Conservation (phyloP, 371 early-diverging fungal species). For the Mortierella sp. region DNA sequence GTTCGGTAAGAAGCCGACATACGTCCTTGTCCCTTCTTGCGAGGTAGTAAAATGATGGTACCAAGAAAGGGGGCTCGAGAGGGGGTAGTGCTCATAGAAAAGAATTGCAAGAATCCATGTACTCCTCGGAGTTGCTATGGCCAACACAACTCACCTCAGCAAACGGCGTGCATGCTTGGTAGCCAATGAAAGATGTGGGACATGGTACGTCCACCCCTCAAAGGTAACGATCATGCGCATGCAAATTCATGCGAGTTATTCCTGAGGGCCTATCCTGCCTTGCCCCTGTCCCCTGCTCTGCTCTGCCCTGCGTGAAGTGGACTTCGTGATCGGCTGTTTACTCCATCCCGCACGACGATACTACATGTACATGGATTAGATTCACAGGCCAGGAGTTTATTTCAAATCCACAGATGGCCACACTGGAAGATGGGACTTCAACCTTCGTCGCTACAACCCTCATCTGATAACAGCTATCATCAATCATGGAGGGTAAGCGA, state of each 20-base stretch:
- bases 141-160: no score
- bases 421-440: conserved; percentile 85
- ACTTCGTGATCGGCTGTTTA: background rate
- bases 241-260: background rate
- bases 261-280: background rate
- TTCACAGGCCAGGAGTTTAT: conserved; percentile 74
- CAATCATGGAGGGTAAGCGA: conserved; percentile 65
- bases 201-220: conserved; percentile 81
- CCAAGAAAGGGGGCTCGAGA: background rate
- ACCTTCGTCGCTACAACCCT: conserved; percentile 78
- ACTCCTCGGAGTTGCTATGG: no score
- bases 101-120: no score
- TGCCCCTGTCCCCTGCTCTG: no score
- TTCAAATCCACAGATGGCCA: conserved; percentile 95
- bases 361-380: conserved; percentile 39
- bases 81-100: no score
- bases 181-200: conserved; percentile 87
- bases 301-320: background rate
- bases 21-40: background rate
- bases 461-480: conserved; percentile 73
- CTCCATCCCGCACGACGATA: no score
- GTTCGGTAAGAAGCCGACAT: conserved; percentile 63
- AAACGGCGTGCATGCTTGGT: background rate
- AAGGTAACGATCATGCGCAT: conserved; percentile 53
- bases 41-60: background rate